Conservation (phyloP, 257 asterid genomes). For the Ocimum tenuiflorum region DNA sequence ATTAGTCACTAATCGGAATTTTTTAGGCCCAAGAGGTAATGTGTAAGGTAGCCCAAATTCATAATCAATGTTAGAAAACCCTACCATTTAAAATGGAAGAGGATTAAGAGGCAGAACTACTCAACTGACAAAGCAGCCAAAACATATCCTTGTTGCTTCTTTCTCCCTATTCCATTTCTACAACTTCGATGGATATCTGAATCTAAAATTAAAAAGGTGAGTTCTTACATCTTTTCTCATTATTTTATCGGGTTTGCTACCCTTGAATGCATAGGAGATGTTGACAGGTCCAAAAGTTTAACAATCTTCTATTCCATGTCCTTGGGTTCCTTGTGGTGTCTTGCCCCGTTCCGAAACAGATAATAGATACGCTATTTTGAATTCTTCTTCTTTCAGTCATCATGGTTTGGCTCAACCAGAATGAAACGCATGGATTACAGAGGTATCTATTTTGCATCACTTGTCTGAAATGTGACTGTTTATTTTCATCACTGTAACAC, state of each 20-base stretch:
- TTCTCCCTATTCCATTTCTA: slow-evolving; percentile 14
- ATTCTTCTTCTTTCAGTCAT: neutral
- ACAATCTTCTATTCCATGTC: neutral
- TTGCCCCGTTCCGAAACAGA: neutral
- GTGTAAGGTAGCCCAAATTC: slow-evolving; percentile 16
- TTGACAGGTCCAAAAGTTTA: neutral
- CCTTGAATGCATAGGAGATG: too few species aligned
- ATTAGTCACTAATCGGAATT: neutral
- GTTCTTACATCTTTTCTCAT: neutral
- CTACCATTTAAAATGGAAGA: slow-evolving; percentile 12
- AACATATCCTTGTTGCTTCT: slow-evolving; percentile 11
- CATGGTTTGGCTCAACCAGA: neutral
- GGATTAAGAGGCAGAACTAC: slow-evolving; percentile 6
- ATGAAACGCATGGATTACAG: neutral
- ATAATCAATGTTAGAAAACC: slow-evolving; percentile 15
- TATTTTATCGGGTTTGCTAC: neutral
- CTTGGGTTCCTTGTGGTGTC: neutral
- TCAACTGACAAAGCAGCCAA: slow-evolving; percentile 8
- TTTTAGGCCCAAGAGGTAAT: slow-evolving; percentile 15
- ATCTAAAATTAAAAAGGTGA: slow-evolving; percentile 6
- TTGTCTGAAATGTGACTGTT: neutral
- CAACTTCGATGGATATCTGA: neutral
- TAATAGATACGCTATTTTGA: neutral
- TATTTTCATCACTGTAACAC: neutral
- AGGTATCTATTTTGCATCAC: slow-evolving; percentile 4